Conservation (phyloP, 1,284 basidiomycete species). For the Boletus semigastroideus region DNA sequence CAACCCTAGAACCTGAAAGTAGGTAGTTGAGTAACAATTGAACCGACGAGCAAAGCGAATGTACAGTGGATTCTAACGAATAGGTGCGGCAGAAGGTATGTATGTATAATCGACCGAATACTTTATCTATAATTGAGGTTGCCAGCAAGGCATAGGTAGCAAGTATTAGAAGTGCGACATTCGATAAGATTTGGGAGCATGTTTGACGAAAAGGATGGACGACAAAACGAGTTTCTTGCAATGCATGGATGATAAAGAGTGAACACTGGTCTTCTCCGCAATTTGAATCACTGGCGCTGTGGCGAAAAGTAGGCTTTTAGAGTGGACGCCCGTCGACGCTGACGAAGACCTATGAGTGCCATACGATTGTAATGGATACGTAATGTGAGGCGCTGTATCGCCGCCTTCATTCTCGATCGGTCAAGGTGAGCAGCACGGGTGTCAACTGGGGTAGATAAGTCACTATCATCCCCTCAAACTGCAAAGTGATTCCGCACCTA, state of each 20-base stretch:
- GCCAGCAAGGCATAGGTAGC: neutral
- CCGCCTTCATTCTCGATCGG: constrained; percentile 65
- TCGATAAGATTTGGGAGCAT: neutral
- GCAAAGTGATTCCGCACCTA: constrained; percentile 45
- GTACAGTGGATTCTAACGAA: constrained; percentile 1
- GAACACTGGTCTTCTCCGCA: neutral
- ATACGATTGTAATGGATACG: constrained; percentile 62
- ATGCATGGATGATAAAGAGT: neutral
- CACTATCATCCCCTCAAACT: neutral
- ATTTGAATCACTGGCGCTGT: constrained; percentile 17
- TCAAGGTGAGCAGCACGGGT: constrained; percentile 70
- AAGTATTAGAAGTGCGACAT: neutral
- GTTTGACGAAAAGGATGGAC: neutral
- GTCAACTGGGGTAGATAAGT: constrained; percentile 49
- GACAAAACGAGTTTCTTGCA: neutral
- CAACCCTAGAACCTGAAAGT: no score
- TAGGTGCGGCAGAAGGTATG: neutral
- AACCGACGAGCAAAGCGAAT: neutral
- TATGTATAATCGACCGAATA: constrained; percentile 25
- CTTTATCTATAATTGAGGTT: constrained; percentile 7
- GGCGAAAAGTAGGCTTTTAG: constrained; percentile 33
- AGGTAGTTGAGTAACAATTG: neutral
- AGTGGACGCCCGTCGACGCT: constrained; percentile 25
- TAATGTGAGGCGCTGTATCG: constrained; percentile 59
- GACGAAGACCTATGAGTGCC: constrained; percentile 29